Evolutionary conservation across 257 asterid species (phyloP).

Genomic region (Scutellaria barbata): DNA sequence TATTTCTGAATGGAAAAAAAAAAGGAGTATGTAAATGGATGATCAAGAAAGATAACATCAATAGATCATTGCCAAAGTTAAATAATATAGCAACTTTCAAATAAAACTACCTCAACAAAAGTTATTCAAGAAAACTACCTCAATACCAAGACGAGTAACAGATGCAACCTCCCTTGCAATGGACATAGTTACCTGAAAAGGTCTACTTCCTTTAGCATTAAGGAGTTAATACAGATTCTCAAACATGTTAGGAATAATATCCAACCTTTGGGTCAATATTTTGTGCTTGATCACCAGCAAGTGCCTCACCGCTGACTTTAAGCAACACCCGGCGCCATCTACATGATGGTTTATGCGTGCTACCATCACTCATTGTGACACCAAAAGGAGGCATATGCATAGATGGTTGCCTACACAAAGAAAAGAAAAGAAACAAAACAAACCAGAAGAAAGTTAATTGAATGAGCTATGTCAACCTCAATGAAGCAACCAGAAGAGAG

Average conservation of each 20-base stretch:
- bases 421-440: constrained; percentile 14
- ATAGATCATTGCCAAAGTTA: constrained; percentile 1
- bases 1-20: constrained; percentile 14
- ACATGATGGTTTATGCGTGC: constrained; percentile 50
- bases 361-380: constrained; percentile 55
- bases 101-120: neutral
- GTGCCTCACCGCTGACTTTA: constrained; percentile 99
- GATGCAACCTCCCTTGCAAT: constrained; percentile 98
- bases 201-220: constrained; percentile 30
- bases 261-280: constrained; percentile 95
- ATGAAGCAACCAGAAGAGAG: constrained; percentile 19
- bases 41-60: neutral
- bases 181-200: constrained; percentile 78
- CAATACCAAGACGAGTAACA: constrained; percentile 89
- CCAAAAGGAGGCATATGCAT: constrained; percentile 55
- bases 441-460: neutral
- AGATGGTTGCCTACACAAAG: constrained; percentile 53
- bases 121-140: constrained; percentile 51
- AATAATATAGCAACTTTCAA: constrained; percentile 18
- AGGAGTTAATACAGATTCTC: neutral
- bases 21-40: neutral
- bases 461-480: neutral
- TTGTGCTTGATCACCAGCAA: constrained; percentile 91
- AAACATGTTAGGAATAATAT: constrained; percentile 6
- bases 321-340: constrained; percentile 97